Base-by-base conservation (phyloP, 225 moss, liverwort and hornwort genomes). In the Polytrichum commune region DNA sequence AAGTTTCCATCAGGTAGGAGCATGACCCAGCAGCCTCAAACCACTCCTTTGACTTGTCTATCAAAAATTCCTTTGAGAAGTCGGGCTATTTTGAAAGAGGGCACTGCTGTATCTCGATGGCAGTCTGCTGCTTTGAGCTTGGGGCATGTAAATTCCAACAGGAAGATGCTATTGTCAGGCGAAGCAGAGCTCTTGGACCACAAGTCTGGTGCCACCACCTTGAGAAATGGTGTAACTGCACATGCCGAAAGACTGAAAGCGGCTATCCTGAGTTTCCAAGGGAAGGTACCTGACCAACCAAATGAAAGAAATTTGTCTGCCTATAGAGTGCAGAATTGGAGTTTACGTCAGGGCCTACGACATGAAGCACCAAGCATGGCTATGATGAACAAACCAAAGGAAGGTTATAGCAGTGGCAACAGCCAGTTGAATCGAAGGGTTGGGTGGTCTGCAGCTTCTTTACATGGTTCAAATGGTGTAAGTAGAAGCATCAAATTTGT, bases 191-290 rank as follows among this genome's bases (percentile, higher is more conserved):
- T 62, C 5, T 64, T 55, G 22, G 78, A 76, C 55, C 60, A 67
- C 38, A 72, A 79, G 62, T 76, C 76, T 62, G 76, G 79, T 72
- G 76, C 73, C 10, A 68, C 76, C 68, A 79, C 76, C 22, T 79
- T 67, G 18, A 79, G 76, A 35, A 64, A 69, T 33, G 78, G 74
- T 67, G 76, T 66, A 25, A 69, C 68, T 25, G 74, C 70, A 5
- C 74, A 57, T 64, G 76, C 79, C 7, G 70, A 81, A 72, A 79
- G 76, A 74, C 72, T 70, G 63, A 82, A 76, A 72, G 24, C 19
- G 25, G 62, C 62, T 57, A n/a, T 27, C 27, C 22, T 70, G 38
- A 76, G 81, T 68, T 77, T 78, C 64, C 66, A 70, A 53, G 72
- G 64, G 54, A 76, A 63, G 54, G 54, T 72, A 13, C 65, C 73